These are phyloP conservation scores for Reutealis trisperma DNA, from an alignment of 345 rosid genomes.

Conservation along the genomic window DNA sequence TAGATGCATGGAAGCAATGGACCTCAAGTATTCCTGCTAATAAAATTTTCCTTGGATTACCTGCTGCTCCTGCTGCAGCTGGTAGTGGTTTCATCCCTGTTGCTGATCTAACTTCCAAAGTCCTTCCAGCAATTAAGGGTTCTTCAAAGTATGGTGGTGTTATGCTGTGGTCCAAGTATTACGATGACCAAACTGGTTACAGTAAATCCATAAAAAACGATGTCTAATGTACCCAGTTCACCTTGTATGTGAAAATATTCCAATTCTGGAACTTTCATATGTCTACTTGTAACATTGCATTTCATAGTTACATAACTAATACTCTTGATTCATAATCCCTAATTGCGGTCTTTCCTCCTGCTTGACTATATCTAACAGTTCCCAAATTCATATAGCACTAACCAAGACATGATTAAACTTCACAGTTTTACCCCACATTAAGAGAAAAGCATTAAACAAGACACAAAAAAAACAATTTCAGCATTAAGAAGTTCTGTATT, in stretches of 20 bases:
- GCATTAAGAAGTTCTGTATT: not conserved
- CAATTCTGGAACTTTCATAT: not conserved
- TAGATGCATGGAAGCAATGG: slow-evolving; percentile 14
- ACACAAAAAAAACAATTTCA: not conserved
- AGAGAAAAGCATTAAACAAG: not conserved
- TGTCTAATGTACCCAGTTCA: not conserved
- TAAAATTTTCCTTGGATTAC: slow-evolving; percentile 7
- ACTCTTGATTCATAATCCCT: not conserved
- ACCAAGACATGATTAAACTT: not conserved
- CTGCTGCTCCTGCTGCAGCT: slow-evolving; percentile 19
- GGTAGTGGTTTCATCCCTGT: slow-evolving; percentile 16
- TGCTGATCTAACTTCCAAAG: not conserved
- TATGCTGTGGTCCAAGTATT: slow-evolving; percentile 24
- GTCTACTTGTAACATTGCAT: not conserved
- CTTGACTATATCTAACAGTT: no score
- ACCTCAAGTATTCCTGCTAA: slow-evolving; percentile 7
- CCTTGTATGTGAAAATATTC: not conserved
- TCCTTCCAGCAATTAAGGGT: slow-evolving; percentile 14
- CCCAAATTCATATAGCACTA: no score
- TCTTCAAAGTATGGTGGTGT: slow-evolving; percentile 19
- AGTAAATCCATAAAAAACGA: slow-evolving; percentile 11
- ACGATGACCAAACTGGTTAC: slow-evolving; percentile 23
- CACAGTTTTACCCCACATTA: no score
- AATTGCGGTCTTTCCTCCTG: not conserved
- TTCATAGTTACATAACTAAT: not conserved